Evolutionary conservation across 2,329 filamentous ascomycete species (phyloP).

Genomic region (Grosmannia serpens): DNA sequence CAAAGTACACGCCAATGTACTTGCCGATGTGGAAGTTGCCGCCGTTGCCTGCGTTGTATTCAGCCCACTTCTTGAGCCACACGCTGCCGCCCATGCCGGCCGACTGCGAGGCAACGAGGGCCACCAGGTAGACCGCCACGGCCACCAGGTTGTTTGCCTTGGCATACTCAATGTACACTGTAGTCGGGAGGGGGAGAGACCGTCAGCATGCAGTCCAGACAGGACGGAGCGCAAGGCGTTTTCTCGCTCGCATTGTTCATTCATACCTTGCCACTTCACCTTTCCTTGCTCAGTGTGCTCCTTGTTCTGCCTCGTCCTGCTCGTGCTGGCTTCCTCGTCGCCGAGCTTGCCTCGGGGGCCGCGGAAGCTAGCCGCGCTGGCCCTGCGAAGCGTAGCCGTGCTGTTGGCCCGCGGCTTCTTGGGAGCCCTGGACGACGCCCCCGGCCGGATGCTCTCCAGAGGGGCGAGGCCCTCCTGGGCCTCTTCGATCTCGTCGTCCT

Average conservation of each 20-base stretch:
- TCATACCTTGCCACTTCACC: constrained; percentile 69
- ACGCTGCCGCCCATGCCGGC: constrained; percentile 73
- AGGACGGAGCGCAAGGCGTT: not conserved
- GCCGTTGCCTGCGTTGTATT: constrained; percentile 57
- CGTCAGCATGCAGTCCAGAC: not conserved
- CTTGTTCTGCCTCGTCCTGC: constrained; percentile 76
- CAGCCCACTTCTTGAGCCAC: constrained; percentile 92
- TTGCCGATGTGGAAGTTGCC: constrained; percentile 69
- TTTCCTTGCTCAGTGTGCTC: constrained; percentile 91
- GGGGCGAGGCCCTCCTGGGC: constrained; percentile 67
- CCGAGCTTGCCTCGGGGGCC: constrained; percentile 73
- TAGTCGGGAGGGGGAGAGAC: constrained; percentile 10
- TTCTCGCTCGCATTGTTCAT: constrained; percentile 9
- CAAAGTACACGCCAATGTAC: constrained; percentile 93
- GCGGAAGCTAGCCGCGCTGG: constrained; percentile 82
- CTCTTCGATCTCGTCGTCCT: constrained; percentile 61
- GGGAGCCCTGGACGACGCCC: constrained; percentile 20
- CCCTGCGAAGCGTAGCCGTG: constrained; percentile 71
- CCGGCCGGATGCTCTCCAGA: constrained; percentile 60
- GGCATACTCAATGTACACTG: constrained; percentile 84
- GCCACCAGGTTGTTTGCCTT: constrained; percentile 85
- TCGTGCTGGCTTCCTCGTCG: constrained; percentile 67
- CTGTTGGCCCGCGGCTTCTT: constrained; percentile 53
- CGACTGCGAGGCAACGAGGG: constrained; percentile 70
- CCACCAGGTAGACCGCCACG: constrained; percentile 66